Percentiles rank a stretch among this genome's conserved stretches.
Evolutionary conservation across 176 grass and related monocot species (phyloP).

Genomic region (Musa acuminata): DNA sequence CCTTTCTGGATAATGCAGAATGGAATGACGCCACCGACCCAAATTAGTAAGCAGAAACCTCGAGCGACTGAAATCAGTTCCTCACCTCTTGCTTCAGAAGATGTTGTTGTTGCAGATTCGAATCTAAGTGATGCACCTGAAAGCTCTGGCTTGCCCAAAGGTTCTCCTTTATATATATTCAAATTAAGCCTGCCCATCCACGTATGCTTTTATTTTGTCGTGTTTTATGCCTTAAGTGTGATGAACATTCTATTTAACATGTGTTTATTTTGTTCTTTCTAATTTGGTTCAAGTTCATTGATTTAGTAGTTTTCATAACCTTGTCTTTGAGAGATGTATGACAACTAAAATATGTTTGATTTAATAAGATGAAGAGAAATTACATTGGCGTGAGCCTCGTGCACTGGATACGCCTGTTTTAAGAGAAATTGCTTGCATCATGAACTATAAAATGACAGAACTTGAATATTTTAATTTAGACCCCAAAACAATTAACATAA

Average conservation of each 20-base stretch:
- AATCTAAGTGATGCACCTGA: constrained; percentile 8
- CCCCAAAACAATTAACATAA: not conserved
- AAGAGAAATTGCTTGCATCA: not conserved
- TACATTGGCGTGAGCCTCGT: too few species aligned
- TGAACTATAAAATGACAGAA: not conserved
- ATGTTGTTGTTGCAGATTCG: constrained; percentile 7
- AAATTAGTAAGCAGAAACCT: not conserved
- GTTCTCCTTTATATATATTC: too few species aligned
- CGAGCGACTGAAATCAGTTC: not conserved
- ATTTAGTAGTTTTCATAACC: not conserved
- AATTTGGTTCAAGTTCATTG: not conserved
- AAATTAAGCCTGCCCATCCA: too few species aligned
- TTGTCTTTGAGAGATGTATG: not conserved
- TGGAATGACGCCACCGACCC: not conserved
- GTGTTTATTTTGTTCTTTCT: not conserved
- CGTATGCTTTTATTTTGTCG: too few species aligned
- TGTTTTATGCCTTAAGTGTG: not conserved
- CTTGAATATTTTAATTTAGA: not conserved
- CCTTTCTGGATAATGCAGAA: not conserved
- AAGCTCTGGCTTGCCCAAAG: constrained; percentile 11
- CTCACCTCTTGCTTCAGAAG: not conserved
- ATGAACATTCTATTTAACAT: not conserved
- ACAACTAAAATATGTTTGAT: not conserved
- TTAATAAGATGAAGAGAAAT: not conserved
- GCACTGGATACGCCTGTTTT: too few species aligned